Percentiles rank a stretch among this genome's conserved stretches.
Conservation (phyloP, 208 protist genomes). For the Angomonas deanei region DNA sequence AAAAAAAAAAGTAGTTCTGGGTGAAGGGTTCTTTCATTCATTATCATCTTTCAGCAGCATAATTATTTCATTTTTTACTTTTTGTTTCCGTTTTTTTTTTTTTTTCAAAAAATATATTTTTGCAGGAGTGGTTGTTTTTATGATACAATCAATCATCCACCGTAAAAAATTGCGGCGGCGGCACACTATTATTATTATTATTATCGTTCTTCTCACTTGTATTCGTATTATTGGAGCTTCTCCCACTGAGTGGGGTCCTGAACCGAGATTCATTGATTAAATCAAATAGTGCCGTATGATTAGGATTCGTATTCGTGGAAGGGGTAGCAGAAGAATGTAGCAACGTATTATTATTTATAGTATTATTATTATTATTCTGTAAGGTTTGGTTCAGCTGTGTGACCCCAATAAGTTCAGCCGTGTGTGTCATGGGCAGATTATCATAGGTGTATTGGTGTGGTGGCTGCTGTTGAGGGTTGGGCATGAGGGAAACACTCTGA, state of each 20-base stretch:
- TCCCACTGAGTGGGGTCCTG: background rate
- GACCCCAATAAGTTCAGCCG: no score
- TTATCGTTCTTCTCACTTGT: background rate
- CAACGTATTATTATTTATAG: background rate
- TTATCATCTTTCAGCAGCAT: no score
- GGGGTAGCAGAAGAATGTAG: background rate
- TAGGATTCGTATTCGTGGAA: background rate
- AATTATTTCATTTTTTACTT: no score
- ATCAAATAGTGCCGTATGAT: background rate
- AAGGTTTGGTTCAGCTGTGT: no score
- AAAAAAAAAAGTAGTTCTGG: background rate
- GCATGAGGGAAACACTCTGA: no score
- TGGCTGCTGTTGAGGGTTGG: background rate
- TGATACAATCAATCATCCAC: conserved; percentile 10
- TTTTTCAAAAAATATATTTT: conserved; percentile 2
- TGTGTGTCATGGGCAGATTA: no score
- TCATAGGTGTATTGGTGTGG: no score
- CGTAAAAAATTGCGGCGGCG: conserved; percentile 9
- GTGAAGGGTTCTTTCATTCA: no score
- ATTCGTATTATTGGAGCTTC: conserved; percentile 2
- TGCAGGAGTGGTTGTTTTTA: conserved; percentile 2
- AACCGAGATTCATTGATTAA: background rate
- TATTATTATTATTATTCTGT: background rate
- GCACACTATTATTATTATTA: background rate
- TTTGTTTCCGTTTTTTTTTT: no score